phyloP scores from a whole-genome alignment of 176 grass and related monocot genomes.

The Juncus inflexus region DNA sequence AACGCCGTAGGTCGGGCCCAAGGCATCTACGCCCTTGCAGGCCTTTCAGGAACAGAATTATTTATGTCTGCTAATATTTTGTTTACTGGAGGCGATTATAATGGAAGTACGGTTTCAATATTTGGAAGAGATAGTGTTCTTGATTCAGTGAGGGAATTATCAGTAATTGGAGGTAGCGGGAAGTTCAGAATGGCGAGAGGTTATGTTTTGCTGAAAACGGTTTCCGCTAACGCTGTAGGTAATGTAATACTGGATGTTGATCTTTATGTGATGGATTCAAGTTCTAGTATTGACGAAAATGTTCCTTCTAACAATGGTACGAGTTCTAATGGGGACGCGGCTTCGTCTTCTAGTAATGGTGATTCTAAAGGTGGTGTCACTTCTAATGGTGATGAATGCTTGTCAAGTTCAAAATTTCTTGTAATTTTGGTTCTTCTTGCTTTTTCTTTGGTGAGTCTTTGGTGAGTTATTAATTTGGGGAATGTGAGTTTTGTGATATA shows the following conservation, averaged over 20 bases:
- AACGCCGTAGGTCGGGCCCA: slow-evolving; percentile 39
- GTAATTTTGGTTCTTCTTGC: slow-evolving; percentile 8
- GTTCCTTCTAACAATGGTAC: slow-evolving; percentile 9
- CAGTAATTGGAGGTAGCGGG: slow-evolving; percentile 45
- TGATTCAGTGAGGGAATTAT: slow-evolving; percentile 39
- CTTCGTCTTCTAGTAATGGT: too few species aligned
- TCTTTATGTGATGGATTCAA: slow-evolving; percentile 29
- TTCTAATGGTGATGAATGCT: slow-evolving; percentile 3
- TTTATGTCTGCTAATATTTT: slow-evolving; percentile 37
- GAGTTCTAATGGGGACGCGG: not conserved
- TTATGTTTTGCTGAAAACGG: slow-evolving; percentile 39
- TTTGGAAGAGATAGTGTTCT: slow-evolving; percentile 36
- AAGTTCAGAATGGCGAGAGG: slow-evolving; percentile 31
- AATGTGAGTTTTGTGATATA: slow-evolving; percentile 11
- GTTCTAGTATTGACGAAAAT: slow-evolving; percentile 3
- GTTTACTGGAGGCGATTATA: slow-evolving; percentile 36
- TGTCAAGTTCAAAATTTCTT: slow-evolving; percentile 15
- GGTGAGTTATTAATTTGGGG: slow-evolving; percentile 10
- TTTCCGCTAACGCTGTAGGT: not conserved
- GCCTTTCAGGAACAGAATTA: slow-evolving; percentile 22
- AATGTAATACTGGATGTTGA: slow-evolving; percentile 47
- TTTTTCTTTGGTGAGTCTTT: slow-evolving; percentile 6
- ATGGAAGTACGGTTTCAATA: slow-evolving; percentile 45
- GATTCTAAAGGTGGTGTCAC: not conserved
- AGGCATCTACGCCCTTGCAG: slow-evolving; percentile 41